These are phyloP conservation scores for Nicotiana obtusifolia DNA, from an alignment of 257 asterid genomes.

Conservation along the genomic window DNA sequence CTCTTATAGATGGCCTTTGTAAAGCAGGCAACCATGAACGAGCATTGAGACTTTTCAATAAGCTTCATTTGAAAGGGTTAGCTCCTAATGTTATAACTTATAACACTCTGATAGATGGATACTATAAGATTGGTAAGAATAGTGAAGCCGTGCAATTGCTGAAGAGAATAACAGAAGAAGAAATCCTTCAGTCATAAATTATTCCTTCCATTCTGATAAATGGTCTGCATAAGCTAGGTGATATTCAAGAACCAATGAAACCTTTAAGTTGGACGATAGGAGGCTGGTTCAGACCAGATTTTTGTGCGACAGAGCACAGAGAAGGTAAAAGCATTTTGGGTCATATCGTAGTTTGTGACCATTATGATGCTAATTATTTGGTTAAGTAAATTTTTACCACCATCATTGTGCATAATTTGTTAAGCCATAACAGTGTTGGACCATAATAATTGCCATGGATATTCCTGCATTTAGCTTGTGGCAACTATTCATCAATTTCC, in stretches of 20 bases:
- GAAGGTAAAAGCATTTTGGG: not conserved
- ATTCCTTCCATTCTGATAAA: conserved; percentile 44
- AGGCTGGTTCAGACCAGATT: conserved; percentile 25
- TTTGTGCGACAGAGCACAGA: not conserved
- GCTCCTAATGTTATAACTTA: conserved; percentile 61
- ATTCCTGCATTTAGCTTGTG: not conserved
- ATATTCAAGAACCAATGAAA: conserved; percentile 35
- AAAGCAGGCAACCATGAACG: conserved; percentile 69
- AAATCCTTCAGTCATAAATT: conserved; percentile 47
- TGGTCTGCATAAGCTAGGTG: conserved; percentile 35
- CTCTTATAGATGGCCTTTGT: conserved; percentile 79
- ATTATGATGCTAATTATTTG: not conserved
- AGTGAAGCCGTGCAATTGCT: conserved; percentile 49
- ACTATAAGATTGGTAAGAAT: conserved; percentile 51
- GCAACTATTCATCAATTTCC: not conserved
- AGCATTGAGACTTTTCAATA: conserved; percentile 65
- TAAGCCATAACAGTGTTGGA: not conserved
- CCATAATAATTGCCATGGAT: not conserved
- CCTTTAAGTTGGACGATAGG: conserved; percentile 36
- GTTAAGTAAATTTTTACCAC: not conserved
- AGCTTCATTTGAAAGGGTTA: conserved; percentile 61
- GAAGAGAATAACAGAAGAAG: conserved; percentile 62
- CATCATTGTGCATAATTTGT: not conserved
- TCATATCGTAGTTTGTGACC: not conserved
- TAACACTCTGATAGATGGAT: conserved; percentile 67